Evolutionary conservation across 2,329 filamentous ascomycete genomes (phyloP), one percentile per base, ranked within the genome.

Genomic region (Fusarium compactum): DNA sequence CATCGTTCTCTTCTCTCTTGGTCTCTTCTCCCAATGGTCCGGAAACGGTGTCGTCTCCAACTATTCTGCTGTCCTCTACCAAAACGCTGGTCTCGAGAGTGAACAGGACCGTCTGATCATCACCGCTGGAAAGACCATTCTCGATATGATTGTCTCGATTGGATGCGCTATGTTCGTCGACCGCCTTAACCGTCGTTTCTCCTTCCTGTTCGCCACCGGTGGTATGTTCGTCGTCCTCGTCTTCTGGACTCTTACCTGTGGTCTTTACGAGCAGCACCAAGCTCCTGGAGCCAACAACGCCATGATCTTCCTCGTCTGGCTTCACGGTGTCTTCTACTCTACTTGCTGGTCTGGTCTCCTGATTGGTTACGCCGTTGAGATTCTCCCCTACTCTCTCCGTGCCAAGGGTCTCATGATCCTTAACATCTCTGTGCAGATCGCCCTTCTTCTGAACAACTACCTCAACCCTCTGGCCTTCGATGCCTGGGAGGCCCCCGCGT

Each of bases 1-100:
- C 43, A 81, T 85, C 45, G 85, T 92, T 54, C 82, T 91, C 46
- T 78, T 90, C 48, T 90, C 87, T 1, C 83, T 92, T 14, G 90
- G 89, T 71, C 79, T 91, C 71, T 90, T 91, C 75, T 90, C 88
- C 0, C 89, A 92, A 78, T 91, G 90, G 80, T 89, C 86, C 51
- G 90, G 90, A 32, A 92, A 91, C 74, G 89, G 87, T 20, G 80
- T 92, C 4, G 87, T 92, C 73, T 89, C 85, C 64, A 91, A 91
- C 79, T 91, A 91, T 78, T 88, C 89, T 72, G 86, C 88, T 58
- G 82, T 85, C 57, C 84, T 92, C 69, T 90, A 90, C 79, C 79
- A 84, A 32, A 85, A 85, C 45, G 88, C 89, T 45, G 89, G 89
- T 38, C 89, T 91, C 73, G 85, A 72, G 1, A 80, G 84, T 34